Conservation (phyloP, 2,329 filamentous ascomycete species). For the Microsporum audouinii region DNA sequence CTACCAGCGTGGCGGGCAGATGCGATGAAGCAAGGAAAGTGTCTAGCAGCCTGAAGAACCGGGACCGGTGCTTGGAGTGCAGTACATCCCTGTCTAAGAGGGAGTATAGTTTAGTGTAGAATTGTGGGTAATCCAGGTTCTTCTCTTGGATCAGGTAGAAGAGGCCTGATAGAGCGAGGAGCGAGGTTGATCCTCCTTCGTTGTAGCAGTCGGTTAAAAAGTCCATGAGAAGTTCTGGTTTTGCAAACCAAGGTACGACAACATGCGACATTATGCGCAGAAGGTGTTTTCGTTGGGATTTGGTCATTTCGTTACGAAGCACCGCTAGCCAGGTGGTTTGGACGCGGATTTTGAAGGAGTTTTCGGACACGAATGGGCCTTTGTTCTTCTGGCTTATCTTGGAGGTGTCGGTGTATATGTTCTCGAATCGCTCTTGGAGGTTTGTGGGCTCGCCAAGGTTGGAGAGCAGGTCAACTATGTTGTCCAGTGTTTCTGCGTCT, state of each 20-base stretch:
- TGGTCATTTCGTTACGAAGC: conserved; percentile 52
- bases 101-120: conserved; percentile 89
- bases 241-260: conserved; percentile 80
- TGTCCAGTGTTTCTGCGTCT: conserved; percentile 24
- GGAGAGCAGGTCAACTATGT: conserved; percentile 29
- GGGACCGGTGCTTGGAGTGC: conserved; percentile 86
- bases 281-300: conserved; percentile 66
- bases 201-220: conserved; percentile 94
- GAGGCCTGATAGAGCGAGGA: conserved; percentile 81
- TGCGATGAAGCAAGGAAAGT: conserved; percentile 86
- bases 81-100: conserved; percentile 74
- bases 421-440: conserved; percentile 27
- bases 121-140: conserved; percentile 91
- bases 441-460: conserved; percentile 56
- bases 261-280: conserved; percentile 63
- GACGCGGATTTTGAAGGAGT: conserved; percentile 63
- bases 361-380: conserved; percentile 53
- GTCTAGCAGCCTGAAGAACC: conserved; percentile 84
- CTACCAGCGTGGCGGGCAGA: conserved; percentile 78
- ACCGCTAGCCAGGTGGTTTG: conserved; percentile 80
- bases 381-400: conserved; percentile 46
- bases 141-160: conserved; percentile 90
- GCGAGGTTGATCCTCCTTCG: conserved; percentile 69
- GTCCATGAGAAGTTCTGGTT: conserved; percentile 83
- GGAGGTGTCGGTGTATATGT: conserved; percentile 38